These are phyloP conservation scores for Gloeophyllum trabeum DNA, from an alignment of 768 basidiomycete genomes.

Conservation along the genomic window DNA sequence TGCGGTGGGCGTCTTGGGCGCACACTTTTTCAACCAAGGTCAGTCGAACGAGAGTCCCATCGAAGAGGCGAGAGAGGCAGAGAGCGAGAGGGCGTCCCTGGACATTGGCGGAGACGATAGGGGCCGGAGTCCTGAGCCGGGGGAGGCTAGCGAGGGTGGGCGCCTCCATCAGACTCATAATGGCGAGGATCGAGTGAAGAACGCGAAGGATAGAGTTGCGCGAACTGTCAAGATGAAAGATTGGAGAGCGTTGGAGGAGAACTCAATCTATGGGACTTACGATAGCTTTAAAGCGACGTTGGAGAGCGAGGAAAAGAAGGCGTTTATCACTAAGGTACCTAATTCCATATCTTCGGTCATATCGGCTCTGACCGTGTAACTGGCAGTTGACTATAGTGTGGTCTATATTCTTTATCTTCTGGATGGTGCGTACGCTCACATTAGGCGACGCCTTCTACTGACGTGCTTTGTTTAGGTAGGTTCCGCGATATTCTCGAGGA, in stretches of 20 bases:
- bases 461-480: conserved; percentile 38
- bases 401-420: conserved; percentile 61
- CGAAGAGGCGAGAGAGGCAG: neutral
- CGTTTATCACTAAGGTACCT: conserved; percentile 41
- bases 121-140: neutral
- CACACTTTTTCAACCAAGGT: conserved; percentile 9
- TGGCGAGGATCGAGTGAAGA: neutral
- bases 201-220: neutral
- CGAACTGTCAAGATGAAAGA: neutral
- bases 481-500: conserved; percentile 53
- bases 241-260: too few relatives aligned
- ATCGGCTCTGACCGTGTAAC: neutral
- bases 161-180: neutral
- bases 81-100: neutral
- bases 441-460: neutral
- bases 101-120: neutral
- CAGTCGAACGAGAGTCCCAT: neutral
- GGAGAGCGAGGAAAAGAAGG: conserved; percentile 32
- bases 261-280: conserved; percentile 4
- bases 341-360: neutral
- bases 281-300: conserved; percentile 10
- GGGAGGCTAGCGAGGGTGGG: neutral
- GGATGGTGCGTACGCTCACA: conserved; percentile 38
- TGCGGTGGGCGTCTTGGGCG: conserved; percentile 26
- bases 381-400: conserved; percentile 35